Evolutionary conservation across 1,284 basidiomycete genomes (phyloP), one percentile per base, ranked within the genome.

Genomic region (Exobasidium cylindrosporum): DNA sequence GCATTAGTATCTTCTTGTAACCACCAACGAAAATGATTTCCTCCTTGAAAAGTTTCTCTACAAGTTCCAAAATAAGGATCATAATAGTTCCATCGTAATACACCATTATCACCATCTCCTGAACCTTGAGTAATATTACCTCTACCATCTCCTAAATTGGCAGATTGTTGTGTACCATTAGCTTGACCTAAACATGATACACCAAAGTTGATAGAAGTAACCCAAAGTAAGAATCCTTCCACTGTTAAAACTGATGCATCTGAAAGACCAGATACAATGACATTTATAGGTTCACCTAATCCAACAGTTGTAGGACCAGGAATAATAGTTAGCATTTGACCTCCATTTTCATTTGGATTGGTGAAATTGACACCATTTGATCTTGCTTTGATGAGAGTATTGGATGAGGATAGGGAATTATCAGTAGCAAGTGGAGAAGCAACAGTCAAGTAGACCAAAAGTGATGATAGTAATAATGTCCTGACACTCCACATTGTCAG

Each of bases 21-120:
- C 90, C 91, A 97, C 81, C 93, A 94, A 28, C 94, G 86, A 78
- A 94, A 87, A 77, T 97, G 94, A 72, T 90, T 86, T 4, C 94
- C 94, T 11, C 94, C 94, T 65, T 89, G 74, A 54, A 96, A 85
- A 1, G 90, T 90, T 81, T 97, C 92, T 68, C 62, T 65, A 58
- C 77, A 78, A 2, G 72, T 71, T 3, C 68, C 67, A 23, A 73
- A 60, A 7, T 62, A 64, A 14, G 71, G 59, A n/a, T 70, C 59
- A 17, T 65, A 67, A 35, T 76, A 77, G 57, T 76, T 77, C 66
- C 67, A 76, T 13, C 71, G 68, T 21, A 76, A 50, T 0, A 77
- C 72, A 11, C 73, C 71, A 57, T 74, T 77, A 57, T 67, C 55
- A 0, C 75, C 75, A 14, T 57, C 64, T 31, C 65, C 66, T 43